Base-by-base conservation (phyloP, 768 basidiomycete genomes). In the Tricholoma sp. region DNA sequence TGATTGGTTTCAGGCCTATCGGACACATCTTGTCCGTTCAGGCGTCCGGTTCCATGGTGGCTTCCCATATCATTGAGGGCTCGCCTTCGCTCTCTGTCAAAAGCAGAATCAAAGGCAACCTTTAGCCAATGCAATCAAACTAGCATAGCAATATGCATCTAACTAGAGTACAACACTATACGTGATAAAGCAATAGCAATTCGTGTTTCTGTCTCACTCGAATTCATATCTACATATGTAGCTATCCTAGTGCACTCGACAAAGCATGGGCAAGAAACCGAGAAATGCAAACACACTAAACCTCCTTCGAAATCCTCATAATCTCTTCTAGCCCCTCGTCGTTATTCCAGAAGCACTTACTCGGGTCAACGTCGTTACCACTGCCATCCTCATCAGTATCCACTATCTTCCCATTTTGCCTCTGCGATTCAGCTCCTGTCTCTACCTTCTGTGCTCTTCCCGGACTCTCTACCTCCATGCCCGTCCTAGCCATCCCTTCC, bases 291-390 rank as follows among this genome's bases (percentile, higher is more conserved):
- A 21, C 21, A 0, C 3, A 18, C 31, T 16, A 67, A 37, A 60
- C 79, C 59, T 87, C 84, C 70, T 91, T 91, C 57, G 79, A 77
- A 4, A 80, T 75, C 64, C 83, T 81, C 56, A 73, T 76, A 62
- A 91, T 88, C 72, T 91, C 89, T 51, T 86, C 83, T 52, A 84
- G 58, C 2, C 89, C 89, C 59, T 91, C 88, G 64, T 91, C 89
- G 52, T 79, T 77, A 32, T 76, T 75, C 89, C 89, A 91, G 65
- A 90, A 91, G 18, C 64, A 67, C 4, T 66, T 68, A 64, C 73
- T 70, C 31, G 67, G 68, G 37, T 49, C 55, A 50, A 11, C 45
- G 6, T 24, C 21, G 9, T 57, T 37, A 47, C 50, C 62, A 39
- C 64, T 59, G 16, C 32, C 49, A 22, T 54, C 66, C 16, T 50